Evolutionary conservation across 768 basidiomycete species (phyloP).

Genomic region (Psilocybe azurescens): DNA sequence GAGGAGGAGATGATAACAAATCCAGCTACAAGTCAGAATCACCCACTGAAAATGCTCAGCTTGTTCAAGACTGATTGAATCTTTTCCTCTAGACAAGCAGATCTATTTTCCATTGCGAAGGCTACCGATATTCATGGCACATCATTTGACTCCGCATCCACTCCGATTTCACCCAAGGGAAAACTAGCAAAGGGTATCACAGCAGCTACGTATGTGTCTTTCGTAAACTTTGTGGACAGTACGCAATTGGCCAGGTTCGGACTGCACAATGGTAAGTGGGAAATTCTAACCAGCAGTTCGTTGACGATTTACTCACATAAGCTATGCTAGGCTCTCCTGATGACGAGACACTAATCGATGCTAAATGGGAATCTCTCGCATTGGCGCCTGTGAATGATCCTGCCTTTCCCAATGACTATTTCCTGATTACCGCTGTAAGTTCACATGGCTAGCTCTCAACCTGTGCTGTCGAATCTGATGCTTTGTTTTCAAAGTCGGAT

Average conservation of each 20-base stretch:
- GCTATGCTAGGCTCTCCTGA: constrained; percentile 46
- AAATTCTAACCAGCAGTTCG: background rate
- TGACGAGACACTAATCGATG: constrained; percentile 58
- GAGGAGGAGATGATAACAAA: constrained; percentile 53
- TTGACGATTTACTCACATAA: background rate
- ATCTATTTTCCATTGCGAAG: constrained; percentile 59
- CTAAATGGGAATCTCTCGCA: constrained; percentile 73
- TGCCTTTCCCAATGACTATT: constrained; percentile 65
- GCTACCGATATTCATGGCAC: constrained; percentile 69
- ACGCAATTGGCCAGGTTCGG: constrained; percentile 65
- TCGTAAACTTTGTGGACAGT: constrained; percentile 59
- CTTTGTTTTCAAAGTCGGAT: constrained; percentile 45
- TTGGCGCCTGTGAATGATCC: constrained; percentile 58
- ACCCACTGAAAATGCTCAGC: background rate
- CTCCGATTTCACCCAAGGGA: constrained; percentile 57
- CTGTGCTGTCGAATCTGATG: background rate
- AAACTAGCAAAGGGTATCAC: constrained; percentile 49
- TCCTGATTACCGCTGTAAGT: constrained; percentile 66
- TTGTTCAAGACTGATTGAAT: background rate
- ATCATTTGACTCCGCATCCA: constrained; percentile 55
- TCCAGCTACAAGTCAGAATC: constrained; percentile 56
- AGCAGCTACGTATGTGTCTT: constrained; percentile 59
- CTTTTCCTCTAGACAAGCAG: constrained; percentile 50
- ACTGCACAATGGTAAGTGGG: constrained; percentile 57
- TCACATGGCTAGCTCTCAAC: background rate